A percentile compares a stretch with the other conserved stretches of the same genome.
Evolutionary conservation across 2,329 filamentous ascomycete species (phyloP).

Genomic region (Stemphylium beticola): DNA sequence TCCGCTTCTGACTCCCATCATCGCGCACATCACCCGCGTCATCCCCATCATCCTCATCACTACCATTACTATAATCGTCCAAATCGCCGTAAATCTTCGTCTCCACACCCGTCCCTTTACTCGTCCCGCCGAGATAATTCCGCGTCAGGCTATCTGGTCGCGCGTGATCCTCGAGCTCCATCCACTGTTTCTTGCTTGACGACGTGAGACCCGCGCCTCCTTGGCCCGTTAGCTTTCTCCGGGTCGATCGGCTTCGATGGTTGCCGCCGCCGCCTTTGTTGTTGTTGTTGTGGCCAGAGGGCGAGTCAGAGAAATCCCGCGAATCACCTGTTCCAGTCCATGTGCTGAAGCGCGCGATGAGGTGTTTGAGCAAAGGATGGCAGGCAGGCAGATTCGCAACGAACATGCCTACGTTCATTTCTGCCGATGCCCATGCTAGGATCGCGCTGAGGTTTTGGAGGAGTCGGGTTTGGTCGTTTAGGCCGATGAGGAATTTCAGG

Average conservation of each 20-base stretch:
- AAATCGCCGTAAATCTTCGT: conserved; percentile 10
- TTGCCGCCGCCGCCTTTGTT: too few relatives aligned
- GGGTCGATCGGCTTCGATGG: background rate
- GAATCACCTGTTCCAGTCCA: conserved; percentile 1
- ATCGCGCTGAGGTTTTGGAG: conserved; percentile 8
- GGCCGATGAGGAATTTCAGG: conserved; percentile 9
- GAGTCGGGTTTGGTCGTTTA: conserved; percentile 3
- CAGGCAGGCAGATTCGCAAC: conserved; percentile 12
- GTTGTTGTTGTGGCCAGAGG: too few relatives aligned
- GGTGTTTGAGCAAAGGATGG: conserved; percentile 9
- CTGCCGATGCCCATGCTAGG: conserved; percentile 11
- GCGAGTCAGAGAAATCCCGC: background rate
- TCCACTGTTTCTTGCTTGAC: background rate
- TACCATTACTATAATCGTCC: conserved; percentile 2
- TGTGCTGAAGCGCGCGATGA: conserved; percentile 5
- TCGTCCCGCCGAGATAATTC: background rate
- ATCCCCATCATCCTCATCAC: background rate
- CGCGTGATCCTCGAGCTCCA: conserved; percentile 1
- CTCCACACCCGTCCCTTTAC: background rate
- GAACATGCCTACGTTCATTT: conserved; percentile 16
- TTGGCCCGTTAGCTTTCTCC: background rate
- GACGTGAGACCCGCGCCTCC: background rate
- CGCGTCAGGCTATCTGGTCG: background rate
- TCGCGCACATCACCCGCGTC: background rate
- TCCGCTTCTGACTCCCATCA: conserved; percentile 1